Evolutionary conservation across 352 stramenopile genomes (phyloP).

Genomic region (Phytophthora fragariae): DNA sequence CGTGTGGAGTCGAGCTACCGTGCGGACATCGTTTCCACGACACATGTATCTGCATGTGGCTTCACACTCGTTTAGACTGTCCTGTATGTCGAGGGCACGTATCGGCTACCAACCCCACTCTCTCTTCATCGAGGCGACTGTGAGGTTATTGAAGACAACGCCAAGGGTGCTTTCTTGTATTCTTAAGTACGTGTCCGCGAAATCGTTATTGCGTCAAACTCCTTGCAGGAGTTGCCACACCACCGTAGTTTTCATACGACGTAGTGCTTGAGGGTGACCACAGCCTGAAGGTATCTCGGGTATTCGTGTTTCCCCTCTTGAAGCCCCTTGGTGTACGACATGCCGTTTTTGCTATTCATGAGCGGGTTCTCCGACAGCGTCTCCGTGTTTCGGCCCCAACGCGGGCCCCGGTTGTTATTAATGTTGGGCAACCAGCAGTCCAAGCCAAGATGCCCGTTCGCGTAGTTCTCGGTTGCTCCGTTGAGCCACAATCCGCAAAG

Average conservation of each 20-base stretch:
- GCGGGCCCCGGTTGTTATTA: slow-evolving; percentile 94
- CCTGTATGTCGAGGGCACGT: slow-evolving; percentile 57
- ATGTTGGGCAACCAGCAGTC: slow-evolving; percentile 94
- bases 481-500: slow-evolving; percentile 70
- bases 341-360: slow-evolving; percentile 89
- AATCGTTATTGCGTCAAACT: slow-evolving; percentile 92
- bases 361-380: slow-evolving; percentile 92
- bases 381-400: slow-evolving; percentile 93
- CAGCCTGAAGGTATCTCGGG: slow-evolving; percentile 63
- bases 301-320: slow-evolving; percentile 70
- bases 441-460: slow-evolving; percentile 71
- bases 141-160: no score
- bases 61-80: slow-evolving; percentile 67
- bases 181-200: slow-evolving; percentile 90
- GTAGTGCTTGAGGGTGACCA: slow-evolving; percentile 95
- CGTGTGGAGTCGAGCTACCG: slow-evolving; percentile 37
- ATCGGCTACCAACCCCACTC: slow-evolving; percentile 10
- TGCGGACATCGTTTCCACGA: slow-evolving; percentile 85
- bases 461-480: slow-evolving; percentile 66
- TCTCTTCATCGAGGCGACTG: slow-evolving; percentile 12
- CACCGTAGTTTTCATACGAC: slow-evolving; percentile 69
- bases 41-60: slow-evolving; percentile 77
- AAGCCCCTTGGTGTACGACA: slow-evolving; percentile 87
- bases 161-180: no score
- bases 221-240: slow-evolving; percentile 66